Evolutionary conservation across 1,284 basidiomycete species (phyloP).

Genomic region (Ganoderma lucidum): DNA sequence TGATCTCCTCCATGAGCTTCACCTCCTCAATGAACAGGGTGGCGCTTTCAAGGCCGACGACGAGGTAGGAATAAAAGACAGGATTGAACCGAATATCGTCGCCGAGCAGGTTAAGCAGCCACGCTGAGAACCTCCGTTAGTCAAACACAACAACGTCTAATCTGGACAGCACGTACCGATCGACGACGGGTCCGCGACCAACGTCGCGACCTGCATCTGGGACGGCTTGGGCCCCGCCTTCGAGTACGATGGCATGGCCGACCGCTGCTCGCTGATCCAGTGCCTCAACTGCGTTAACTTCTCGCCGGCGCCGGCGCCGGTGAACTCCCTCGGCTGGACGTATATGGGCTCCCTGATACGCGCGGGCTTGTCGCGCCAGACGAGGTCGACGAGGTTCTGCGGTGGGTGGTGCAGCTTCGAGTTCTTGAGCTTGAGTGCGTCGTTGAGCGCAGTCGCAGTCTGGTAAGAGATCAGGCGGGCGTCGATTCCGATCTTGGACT

Average conservation of each 20-base stretch:
- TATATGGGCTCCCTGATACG: conserved; percentile 78
- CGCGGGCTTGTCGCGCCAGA: conserved; percentile 80
- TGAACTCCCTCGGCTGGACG: conserved; percentile 77
- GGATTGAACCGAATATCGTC: conserved; percentile 90
- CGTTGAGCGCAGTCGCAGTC: conserved; percentile 67
- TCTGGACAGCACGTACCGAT: conserved; percentile 58
- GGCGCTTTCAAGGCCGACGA: conserved; percentile 67
- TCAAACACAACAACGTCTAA: neutral
- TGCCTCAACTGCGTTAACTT: conserved; percentile 67
- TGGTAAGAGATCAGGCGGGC: conserved; percentile 87
- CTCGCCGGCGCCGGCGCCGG: conserved; percentile 65
- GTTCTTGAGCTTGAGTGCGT: conserved; percentile 56
- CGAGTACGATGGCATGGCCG: conserved; percentile 66
- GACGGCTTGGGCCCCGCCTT: conserved; percentile 64
- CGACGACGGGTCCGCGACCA: conserved; percentile 66
- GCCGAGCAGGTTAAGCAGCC: conserved; percentile 87
- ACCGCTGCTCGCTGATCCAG: conserved; percentile 69
- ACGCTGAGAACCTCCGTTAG: conserved; percentile 55
- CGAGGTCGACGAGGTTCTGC: conserved; percentile 87
- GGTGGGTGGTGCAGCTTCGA: conserved; percentile 76
- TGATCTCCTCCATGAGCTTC: conserved; percentile 65
- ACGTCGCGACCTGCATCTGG: conserved; percentile 70
- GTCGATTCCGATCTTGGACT: conserved; percentile 83
- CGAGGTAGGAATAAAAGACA: conserved; percentile 87
- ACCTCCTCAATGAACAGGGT: conserved; percentile 75